Evolutionary conservation across 345 rosid genomes (phyloP).

Genomic region (Corymbia maculata): DNA sequence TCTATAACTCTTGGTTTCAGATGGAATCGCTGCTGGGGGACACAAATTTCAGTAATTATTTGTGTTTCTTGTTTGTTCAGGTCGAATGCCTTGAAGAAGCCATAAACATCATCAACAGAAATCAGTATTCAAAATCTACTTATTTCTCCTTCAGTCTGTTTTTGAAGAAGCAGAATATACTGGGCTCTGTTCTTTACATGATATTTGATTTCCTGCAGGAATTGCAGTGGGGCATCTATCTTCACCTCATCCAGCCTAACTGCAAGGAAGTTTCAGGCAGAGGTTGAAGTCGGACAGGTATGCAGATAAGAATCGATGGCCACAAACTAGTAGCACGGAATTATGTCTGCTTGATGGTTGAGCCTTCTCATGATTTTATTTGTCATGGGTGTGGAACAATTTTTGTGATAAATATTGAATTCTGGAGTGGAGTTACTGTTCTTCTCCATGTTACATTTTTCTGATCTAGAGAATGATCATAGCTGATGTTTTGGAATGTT

Average conservation of each 20-base stretch:
- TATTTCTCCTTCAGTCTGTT: not conserved
- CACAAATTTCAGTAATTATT: not conserved
- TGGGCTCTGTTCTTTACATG: not conserved
- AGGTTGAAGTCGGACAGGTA: conserved; percentile 92
- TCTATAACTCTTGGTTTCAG: not conserved
- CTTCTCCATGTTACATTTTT: not conserved
- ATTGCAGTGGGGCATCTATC: conserved; percentile 79
- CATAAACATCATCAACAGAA: conserved; percentile 40
- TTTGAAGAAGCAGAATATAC: not conserved
- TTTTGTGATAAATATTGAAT: not conserved
- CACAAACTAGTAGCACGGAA: not conserved
- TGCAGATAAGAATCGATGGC: not conserved
- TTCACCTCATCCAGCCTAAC: conserved; percentile 84
- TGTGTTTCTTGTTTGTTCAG: conserved; percentile 3
- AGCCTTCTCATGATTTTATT: not conserved
- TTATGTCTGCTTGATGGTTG: not conserved
- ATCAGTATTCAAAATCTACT: conserved; percentile 23
- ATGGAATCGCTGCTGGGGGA: not conserved
- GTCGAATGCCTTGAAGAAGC: conserved; percentile 45
- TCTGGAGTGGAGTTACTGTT: not conserved
- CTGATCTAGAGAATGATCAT: not conserved
- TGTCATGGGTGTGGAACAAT: not conserved
- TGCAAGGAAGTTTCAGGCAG: conserved; percentile 90
- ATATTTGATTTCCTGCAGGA: conserved; percentile 26
- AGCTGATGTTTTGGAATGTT: not conserved